Evolutionary conservation across 345 rosid species (phyloP).

Genomic region (Sisymbrium irio): DNA sequence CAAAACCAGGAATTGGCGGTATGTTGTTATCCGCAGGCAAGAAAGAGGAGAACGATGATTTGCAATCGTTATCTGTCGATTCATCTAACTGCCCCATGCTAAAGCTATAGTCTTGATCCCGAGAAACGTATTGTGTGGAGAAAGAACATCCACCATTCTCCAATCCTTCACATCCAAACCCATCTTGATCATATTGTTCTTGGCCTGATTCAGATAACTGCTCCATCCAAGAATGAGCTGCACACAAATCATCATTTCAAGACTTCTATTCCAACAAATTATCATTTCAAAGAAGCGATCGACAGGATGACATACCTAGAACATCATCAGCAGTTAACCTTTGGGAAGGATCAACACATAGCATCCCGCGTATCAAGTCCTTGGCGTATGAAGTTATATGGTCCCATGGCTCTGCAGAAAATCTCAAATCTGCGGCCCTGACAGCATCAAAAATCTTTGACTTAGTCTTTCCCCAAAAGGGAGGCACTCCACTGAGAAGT

Average conservation of each 20-base stretch:
- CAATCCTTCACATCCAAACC: constrained; percentile 35
- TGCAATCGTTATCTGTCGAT: constrained; percentile 42
- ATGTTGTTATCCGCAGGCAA: constrained; percentile 35
- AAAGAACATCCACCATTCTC: constrained; percentile 45
- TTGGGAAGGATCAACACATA: constrained; percentile 62
- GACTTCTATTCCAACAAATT: neutral
- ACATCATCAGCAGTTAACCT: constrained; percentile 66
- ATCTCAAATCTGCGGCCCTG: constrained; percentile 68
- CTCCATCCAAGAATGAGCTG: constrained; percentile 80
- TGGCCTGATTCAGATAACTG: constrained; percentile 36
- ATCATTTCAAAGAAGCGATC: neutral
- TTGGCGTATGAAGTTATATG: constrained; percentile 56
- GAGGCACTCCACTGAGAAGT: constrained; percentile 70
- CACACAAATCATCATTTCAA: constrained; percentile 13
- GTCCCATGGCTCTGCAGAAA: constrained; percentile 70
- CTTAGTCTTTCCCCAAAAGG: constrained; percentile 80
- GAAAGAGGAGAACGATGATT: constrained; percentile 59
- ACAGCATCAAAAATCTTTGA: constrained; percentile 83
- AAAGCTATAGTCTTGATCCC: constrained; percentile 64
- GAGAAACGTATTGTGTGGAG: constrained; percentile 36
- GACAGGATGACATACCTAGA: constrained; percentile 43
- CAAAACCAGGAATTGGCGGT: constrained; percentile 19
- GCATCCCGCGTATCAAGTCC: constrained; percentile 70
- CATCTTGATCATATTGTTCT: constrained; percentile 37
- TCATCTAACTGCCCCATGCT: constrained; percentile 34